phyloP scores from a whole-genome alignment of 2,329 filamentous ascomycete genomes.

The Geoglossum cookeanum region DNA sequence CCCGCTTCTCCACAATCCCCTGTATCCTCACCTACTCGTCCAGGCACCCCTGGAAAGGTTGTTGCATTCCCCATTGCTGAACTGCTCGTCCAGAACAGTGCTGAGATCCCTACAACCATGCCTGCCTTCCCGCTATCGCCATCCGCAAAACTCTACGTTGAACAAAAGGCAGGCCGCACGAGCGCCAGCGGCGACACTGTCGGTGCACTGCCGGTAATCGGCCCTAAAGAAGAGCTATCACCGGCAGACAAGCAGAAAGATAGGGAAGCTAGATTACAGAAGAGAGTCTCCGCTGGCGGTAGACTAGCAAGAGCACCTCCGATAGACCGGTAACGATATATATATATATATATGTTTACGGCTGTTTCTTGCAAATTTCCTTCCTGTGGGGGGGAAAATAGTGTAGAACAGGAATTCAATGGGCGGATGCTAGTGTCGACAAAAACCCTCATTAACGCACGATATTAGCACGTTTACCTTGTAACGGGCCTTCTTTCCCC shows the following conservation, averaged over 20 bases:
- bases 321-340: background rate
- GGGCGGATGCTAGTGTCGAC: too few species aligned
- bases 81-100: slow-evolving; percentile 80
- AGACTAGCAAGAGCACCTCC: slow-evolving; percentile 16
- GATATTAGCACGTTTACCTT: too few species aligned
- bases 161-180: slow-evolving; percentile 46
- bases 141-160: slow-evolving; percentile 66
- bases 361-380: background rate
- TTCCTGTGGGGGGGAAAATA: background rate
- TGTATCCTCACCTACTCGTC: slow-evolving; percentile 21
- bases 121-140: slow-evolving; percentile 71
- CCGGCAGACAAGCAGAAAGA: slow-evolving; percentile 11
- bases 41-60: slow-evolving; percentile 24
- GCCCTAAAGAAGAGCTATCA: slow-evolving; percentile 16
- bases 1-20: slow-evolving; percentile 51
- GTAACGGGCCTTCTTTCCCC: too few species aligned
- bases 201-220: slow-evolving; percentile 38
- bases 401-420: background rate
- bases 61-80: slow-evolving; percentile 78
- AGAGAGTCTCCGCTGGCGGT: slow-evolving; percentile 21
- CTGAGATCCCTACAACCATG: slow-evolving; percentile 56
- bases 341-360: background rate
- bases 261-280: slow-evolving; percentile 16
- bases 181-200: slow-evolving; percentile 37
- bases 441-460: too few species aligned